Evolutionary conservation across 129 eudicot species (phyloP).

Genomic region (Chrysanthemum makinoi): DNA sequence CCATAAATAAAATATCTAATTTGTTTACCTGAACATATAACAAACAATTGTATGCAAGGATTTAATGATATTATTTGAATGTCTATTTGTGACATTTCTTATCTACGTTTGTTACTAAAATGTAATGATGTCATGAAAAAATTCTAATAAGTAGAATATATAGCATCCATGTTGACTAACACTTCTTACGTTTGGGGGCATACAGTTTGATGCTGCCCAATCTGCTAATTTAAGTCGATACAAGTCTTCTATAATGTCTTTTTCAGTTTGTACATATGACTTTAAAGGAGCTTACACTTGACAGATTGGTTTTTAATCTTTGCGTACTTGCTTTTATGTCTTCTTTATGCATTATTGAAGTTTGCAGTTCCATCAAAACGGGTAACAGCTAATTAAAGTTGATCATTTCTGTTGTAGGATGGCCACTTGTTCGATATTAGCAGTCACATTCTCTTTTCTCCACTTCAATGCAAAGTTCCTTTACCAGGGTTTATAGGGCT

Average conservation of each 20-base stretch:
- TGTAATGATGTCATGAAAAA: background rate
- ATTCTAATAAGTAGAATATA: background rate
- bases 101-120: background rate
- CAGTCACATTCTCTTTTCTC: conserved; percentile 87
- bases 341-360: background rate
- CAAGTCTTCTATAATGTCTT: background rate
- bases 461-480: conserved; percentile 84
- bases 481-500: conserved; percentile 63
- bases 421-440: too few species aligned
- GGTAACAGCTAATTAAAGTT: too few species aligned
- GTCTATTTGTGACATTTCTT: background rate
- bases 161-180: background rate
- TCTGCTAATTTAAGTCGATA: too few species aligned
- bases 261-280: background rate
- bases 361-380: background rate
- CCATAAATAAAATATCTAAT: background rate
- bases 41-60: background rate
- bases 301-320: background rate
- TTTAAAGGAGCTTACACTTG: background rate
- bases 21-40: background rate
- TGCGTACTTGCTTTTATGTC: background rate
- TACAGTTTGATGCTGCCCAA: too few species aligned
- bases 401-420: too few species aligned
- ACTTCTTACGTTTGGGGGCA: too few species aligned
- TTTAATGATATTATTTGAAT: background rate